These are phyloP conservation scores for Trichophyton rubrum DNA, from an alignment of 2,329 filamentous ascomycete species.

Conservation along the genomic window DNA sequence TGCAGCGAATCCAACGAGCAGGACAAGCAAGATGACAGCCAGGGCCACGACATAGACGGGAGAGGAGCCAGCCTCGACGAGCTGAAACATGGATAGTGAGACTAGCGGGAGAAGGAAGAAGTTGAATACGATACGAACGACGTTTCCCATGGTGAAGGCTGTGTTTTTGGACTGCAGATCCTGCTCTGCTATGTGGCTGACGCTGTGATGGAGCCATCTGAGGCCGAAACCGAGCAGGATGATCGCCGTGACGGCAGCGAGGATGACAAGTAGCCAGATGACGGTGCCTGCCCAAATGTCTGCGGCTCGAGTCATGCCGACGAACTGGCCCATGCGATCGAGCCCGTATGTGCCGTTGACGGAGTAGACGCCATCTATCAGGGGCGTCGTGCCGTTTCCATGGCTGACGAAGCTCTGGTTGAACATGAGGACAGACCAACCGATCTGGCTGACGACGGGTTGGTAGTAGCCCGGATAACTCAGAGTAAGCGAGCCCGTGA, in stretches of 20 bases:
- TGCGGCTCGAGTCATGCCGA: conserved; percentile 60
- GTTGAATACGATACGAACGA: conserved; percentile 79
- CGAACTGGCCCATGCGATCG: conserved; percentile 63
- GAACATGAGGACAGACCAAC: conserved; percentile 87
- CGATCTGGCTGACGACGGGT: conserved; percentile 71
- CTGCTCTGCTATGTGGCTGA: conserved; percentile 64
- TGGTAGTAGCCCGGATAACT: conserved; percentile 92
- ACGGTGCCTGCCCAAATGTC: conserved; percentile 95
- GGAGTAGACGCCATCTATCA: conserved; percentile 78
- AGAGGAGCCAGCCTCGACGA: conserved; percentile 60
- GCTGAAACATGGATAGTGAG: conserved; percentile 77
- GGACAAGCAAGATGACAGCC: conserved; percentile 60
- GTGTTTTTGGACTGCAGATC: conserved; percentile 84
- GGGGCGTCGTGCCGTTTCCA: conserved; percentile 50
- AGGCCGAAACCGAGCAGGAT: conserved; percentile 64
- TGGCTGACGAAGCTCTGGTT: conserved; percentile 75
- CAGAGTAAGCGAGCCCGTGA: conserved; percentile 77
- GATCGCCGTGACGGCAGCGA: conserved; percentile 53
- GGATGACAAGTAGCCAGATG: conserved; percentile 72
- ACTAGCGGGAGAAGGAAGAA: conserved; percentile 83
- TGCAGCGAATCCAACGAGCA: conserved; percentile 58
- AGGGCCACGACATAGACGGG: conserved; percentile 59
- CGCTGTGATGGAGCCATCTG: conserved; percentile 62
- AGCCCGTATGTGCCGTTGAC: conserved; percentile 69
- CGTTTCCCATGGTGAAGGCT: conserved; percentile 68